Evolutionary conservation across 352 stramenopile genomes (phyloP).

Genomic region (Pythium phragmitis): DNA sequence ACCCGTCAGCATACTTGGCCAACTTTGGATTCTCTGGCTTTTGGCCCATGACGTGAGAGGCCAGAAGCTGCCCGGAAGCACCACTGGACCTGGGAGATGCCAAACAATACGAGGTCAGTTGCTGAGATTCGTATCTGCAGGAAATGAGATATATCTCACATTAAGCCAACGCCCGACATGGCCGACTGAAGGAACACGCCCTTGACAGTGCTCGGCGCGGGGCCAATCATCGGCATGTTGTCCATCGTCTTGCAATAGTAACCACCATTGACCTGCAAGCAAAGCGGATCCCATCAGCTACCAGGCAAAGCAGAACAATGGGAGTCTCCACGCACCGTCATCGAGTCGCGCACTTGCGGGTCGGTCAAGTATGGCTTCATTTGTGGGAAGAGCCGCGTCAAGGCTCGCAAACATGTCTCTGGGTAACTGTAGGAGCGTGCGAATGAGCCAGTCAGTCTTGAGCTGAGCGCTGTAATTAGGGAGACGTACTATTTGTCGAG

Average conservation of each 20-base stretch:
- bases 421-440: constrained; percentile 44
- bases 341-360: constrained; percentile 52
- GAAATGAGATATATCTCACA: constrained; percentile 32
- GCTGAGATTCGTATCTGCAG: background rate
- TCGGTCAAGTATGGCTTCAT: constrained; percentile 58
- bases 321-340: constrained; percentile 37
- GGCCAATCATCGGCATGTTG: constrained; percentile 72
- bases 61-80: constrained; percentile 65
- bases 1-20: constrained; percentile 47
- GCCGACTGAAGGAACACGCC: constrained; percentile 69
- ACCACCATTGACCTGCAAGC: constrained; percentile 53
- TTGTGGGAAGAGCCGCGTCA: constrained; percentile 61
- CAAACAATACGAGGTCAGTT: background rate
- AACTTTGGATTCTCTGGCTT: constrained; percentile 41
- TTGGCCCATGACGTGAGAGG: constrained; percentile 60
- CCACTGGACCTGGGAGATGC: constrained; percentile 47
- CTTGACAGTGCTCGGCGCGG: constrained; percentile 51
- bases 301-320: background rate
- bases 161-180: constrained; percentile 72
- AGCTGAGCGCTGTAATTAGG: too few species aligned
- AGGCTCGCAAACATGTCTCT: constrained; percentile 60
- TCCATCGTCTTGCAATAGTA: constrained; percentile 84
- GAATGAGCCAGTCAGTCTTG: background rate
- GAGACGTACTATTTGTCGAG: constrained; percentile 48
- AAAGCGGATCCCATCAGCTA: background rate